Conservation (phyloP, 2,329 filamentous ascomycete species). For the Phialophora expanda region DNA sequence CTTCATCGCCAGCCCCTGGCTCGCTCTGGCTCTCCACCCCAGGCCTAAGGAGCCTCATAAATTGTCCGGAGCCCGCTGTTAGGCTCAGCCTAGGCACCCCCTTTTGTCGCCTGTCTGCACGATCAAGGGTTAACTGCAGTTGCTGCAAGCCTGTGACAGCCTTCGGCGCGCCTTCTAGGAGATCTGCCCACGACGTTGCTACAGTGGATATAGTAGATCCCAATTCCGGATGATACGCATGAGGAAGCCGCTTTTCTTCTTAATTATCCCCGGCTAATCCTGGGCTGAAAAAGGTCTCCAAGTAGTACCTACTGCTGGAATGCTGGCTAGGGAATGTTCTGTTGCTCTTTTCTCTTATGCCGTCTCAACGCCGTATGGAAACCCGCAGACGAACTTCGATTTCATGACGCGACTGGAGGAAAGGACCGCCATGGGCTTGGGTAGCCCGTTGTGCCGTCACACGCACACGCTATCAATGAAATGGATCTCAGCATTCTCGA, state of each 20-base stretch:
- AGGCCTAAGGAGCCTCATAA: conserved; percentile 14
- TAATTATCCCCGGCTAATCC: background rate
- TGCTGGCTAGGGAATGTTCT: conserved; percentile 15
- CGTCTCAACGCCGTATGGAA: conserved; percentile 25
- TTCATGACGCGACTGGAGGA: background rate
- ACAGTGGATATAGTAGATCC: conserved; percentile 4
- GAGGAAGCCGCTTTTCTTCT: conserved; percentile 15
- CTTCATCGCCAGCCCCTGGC: conserved; percentile 25
- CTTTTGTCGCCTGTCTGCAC: conserved; percentile 25
- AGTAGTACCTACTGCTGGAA: conserved; percentile 3
- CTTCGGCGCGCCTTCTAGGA: conserved; percentile 18
- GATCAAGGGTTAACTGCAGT: conserved; percentile 19
- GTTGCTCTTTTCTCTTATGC: conserved; percentile 18
- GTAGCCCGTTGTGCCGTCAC: conserved; percentile 7
- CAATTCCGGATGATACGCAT: conserved; percentile 2
- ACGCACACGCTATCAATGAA: conserved; percentile 8
- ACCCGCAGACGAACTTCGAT: conserved; percentile 2
- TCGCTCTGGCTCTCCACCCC: conserved; percentile 1
- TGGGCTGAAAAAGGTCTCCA: conserved; percentile 8
- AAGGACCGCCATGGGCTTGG: conserved; percentile 18
- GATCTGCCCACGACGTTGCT: conserved; percentile 13
- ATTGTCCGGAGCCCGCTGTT: conserved; percentile 23
- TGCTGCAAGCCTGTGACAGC: conserved; percentile 11
- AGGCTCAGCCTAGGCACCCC: conserved; percentile 8
- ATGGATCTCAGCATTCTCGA: conserved; percentile 15